Percentiles rank a stretch among this genome's conserved stretches.
These are phyloP conservation scores for Yamadazyma membranifaciens DNA, from an alignment of 1,139 yeast species.

Conservation along the genomic window DNA sequence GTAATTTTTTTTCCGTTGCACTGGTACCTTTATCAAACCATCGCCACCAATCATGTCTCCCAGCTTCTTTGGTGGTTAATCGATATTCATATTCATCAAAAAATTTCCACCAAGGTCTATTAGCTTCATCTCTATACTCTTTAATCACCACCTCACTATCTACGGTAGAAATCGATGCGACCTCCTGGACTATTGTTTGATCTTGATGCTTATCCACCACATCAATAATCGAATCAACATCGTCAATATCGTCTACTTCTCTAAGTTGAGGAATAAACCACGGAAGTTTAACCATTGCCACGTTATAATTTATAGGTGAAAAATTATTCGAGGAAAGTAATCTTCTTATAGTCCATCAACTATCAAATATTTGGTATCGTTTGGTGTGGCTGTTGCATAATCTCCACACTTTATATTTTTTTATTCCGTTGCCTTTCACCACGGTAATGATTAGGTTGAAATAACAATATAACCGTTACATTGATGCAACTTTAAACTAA, in stretches of 20 bases:
- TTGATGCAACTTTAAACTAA: no score
- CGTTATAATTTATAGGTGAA: no score
- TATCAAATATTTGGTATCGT: no score
- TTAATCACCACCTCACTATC: conserved; percentile 5
- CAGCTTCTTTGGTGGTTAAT: conserved; percentile 13
- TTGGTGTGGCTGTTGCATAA: no score
- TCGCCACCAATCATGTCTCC: conserved; percentile 21
- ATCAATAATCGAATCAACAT: conserved; percentile 7
- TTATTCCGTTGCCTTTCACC: neutral
- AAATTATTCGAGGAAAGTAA: neutral
- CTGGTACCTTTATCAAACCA: conserved; percentile 21
- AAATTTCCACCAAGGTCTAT: conserved; percentile 29
- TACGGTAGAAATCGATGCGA: neutral
- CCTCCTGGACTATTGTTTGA: neutral
- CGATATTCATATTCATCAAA: conserved; percentile 33
- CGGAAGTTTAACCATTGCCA: conserved; percentile 10
- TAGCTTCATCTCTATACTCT: conserved; percentile 31
- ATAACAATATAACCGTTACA: no score
- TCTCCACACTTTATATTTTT: neutral
- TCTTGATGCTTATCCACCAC: conserved; percentile 1
- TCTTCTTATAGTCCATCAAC: neutral
- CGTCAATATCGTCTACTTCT: conserved; percentile 13
- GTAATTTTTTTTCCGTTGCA: conserved; percentile 21
- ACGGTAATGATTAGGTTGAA: no score
- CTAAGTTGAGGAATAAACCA: conserved; percentile 24